phyloP scores from a whole-genome alignment of 352 stramenopile species.

The Globisporangium iwayamae region DNA sequence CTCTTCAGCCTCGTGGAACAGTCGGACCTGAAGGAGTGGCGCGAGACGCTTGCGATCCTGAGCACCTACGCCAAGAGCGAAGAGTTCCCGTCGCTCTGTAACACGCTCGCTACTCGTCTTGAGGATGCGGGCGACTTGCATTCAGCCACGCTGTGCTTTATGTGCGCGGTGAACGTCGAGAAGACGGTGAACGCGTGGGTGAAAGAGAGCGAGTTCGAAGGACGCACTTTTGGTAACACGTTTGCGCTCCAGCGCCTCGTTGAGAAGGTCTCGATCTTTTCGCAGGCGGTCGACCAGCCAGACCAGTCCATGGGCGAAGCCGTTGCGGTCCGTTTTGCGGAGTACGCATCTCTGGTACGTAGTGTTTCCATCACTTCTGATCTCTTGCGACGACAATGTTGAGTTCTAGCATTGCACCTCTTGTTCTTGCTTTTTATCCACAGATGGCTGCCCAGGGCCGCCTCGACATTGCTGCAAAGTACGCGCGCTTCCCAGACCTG shows the following conservation, averaged over 20 bases:
- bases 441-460: slow-evolving; percentile 92
- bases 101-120: slow-evolving; percentile 91
- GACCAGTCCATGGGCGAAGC: slow-evolving; percentile 86
- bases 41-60: slow-evolving; percentile 96
- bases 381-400: not conserved
- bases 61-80: slow-evolving; percentile 97
- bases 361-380: slow-evolving; percentile 8
- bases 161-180: slow-evolving; percentile 93
- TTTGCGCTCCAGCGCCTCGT: slow-evolving; percentile 94
- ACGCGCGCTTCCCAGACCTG: slow-evolving; percentile 77
- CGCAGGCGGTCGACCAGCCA: slow-evolving; percentile 80
- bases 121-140: slow-evolving; percentile 88
- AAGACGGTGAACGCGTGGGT: slow-evolving; percentile 88
- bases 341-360: slow-evolving; percentile 86
- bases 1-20: slow-evolving; percentile 81
- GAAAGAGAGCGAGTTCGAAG: slow-evolving; percentile 85
- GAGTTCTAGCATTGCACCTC: not conserved
- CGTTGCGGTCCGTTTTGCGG: slow-evolving; percentile 86
- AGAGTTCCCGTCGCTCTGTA: slow-evolving; percentile 95
- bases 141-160: slow-evolving; percentile 95
- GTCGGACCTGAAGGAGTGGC: slow-evolving; percentile 93
- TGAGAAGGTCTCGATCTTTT: slow-evolving; percentile 96
- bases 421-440: slow-evolving; percentile 10
- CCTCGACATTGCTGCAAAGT: slow-evolving; percentile 91
- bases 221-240: slow-evolving; percentile 59